Conservation (phyloP, 176 grass and related monocot genomes). For the Phragmites australis region DNA sequence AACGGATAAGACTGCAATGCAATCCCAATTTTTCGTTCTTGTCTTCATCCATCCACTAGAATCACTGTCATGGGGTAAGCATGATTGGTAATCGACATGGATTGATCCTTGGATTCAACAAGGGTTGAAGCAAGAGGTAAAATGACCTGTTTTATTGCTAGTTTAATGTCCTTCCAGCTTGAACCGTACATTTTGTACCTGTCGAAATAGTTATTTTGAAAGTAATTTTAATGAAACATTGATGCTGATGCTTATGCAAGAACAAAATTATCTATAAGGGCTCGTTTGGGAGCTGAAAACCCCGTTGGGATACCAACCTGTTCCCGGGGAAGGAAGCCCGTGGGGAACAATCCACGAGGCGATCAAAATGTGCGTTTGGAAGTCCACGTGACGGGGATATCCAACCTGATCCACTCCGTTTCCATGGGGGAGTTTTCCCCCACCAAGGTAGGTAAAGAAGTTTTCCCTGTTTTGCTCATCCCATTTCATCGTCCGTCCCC, state of each 20-base stretch:
- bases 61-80: conserved; percentile 12
- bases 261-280: too few relatives aligned
- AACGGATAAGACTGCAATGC: conserved; percentile 33
- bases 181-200: background rate
- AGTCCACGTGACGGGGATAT: too few relatives aligned
- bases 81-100: background rate
- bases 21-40: conserved; percentile 12
- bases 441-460: too few relatives aligned
- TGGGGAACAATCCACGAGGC: too few relatives aligned
- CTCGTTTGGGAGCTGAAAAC: too few relatives aligned
- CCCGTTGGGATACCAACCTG: too few relatives aligned
- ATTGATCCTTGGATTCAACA: conserved; percentile 11
- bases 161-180: background rate
- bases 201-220: background rate
- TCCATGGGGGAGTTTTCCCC: too few relatives aligned
- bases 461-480: too few relatives aligned
- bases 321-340: too few relatives aligned
- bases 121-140: background rate
- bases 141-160: background rate
- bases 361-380: too few relatives aligned
- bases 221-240: background rate
- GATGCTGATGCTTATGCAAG: background rate
- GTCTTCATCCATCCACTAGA: conserved; percentile 18
- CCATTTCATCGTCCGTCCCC: too few relatives aligned
- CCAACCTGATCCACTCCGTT: too few relatives aligned